Percentiles rank a stretch among this genome's conserved stretches.
These are phyloP conservation scores for Lophiostoma macrostomum DNA, from an alignment of 495 filamentous ascomycete species.

Conservation along the genomic window DNA sequence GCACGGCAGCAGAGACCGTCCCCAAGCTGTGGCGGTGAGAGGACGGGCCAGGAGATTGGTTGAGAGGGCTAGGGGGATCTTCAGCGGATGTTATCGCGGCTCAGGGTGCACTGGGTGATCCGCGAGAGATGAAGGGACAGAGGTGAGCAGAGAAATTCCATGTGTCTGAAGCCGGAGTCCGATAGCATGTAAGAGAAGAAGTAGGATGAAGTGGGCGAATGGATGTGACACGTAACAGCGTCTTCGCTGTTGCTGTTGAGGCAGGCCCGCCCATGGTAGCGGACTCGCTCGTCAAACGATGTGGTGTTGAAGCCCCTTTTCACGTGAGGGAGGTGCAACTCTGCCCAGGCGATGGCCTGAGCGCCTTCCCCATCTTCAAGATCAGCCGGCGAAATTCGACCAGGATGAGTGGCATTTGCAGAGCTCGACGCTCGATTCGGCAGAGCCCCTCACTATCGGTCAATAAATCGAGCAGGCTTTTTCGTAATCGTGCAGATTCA, in stretches of 20 bases:
- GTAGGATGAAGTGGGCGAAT: not conserved
- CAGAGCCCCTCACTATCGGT: conserved; percentile 14
- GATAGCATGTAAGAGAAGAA: conserved; percentile 4
- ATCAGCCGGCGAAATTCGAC: conserved; percentile 20
- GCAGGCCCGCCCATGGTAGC: conserved; percentile 3
- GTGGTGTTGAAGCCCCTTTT: conserved; percentile 6
- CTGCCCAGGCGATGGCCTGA: not conserved
- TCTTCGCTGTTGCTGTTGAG: not conserved
- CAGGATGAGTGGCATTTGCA: not conserved
- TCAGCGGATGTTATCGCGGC: conserved; percentile 12
- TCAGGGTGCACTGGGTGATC: not conserved
- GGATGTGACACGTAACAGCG: conserved; percentile 5
- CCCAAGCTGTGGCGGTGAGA: conserved; percentile 8
- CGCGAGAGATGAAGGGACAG: conserved; percentile 8
- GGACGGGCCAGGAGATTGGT: conserved; percentile 6
- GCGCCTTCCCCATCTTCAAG: conserved; percentile 8
- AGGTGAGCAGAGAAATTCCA: too few relatives aligned
- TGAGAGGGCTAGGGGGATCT: conserved; percentile 9
- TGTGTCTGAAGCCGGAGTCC: too few relatives aligned
- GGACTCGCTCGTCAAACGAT: not conserved
- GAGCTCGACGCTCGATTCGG: conserved; percentile 9
- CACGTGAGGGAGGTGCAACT: conserved; percentile 1
- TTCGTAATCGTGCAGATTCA: conserved; percentile 13
- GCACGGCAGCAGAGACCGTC: not conserved
- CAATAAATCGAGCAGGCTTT: conserved; percentile 17